Evolutionary conservation across 768 basidiomycete genomes (phyloP).

Genomic region (Dioszegia hungarica): DNA sequence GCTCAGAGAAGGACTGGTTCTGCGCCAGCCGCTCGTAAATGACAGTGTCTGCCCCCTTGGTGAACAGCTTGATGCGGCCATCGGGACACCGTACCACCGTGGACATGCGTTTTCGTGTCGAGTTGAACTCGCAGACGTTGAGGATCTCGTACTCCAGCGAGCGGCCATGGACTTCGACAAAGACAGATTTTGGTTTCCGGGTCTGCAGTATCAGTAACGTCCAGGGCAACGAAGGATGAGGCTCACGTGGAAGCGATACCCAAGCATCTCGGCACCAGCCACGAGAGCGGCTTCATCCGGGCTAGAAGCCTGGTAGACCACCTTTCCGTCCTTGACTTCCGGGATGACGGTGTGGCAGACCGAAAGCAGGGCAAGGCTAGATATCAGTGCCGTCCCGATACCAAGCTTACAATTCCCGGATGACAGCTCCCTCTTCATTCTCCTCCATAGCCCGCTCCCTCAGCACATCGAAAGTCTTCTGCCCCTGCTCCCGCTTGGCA

Average conservation of each 20-base stretch:
- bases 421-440: constrained; percentile 49
- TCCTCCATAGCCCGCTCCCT: constrained; percentile 39
- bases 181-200: constrained; percentile 93
- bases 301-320: constrained; percentile 89
- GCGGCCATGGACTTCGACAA: constrained; percentile 70
- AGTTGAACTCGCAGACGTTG: constrained; percentile 99
- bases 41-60: constrained; percentile 96
- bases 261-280: constrained; percentile 82
- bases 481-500: constrained; percentile 66
- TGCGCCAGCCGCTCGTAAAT: constrained; percentile 81
- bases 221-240: constrained; percentile 27
- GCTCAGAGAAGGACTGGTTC: constrained; percentile 73
- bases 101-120: constrained; percentile 95
- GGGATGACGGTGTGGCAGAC: constrained; percentile 99
- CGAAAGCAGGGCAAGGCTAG: constrained; percentile 66
- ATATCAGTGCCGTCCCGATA: constrained; percentile 57
- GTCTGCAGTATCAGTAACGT: constrained; percentile 57
- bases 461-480: constrained; percentile 77
- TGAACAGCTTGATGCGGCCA: constrained; percentile 89
- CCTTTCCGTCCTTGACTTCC: constrained; percentile 79
- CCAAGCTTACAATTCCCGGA: constrained; percentile 49
- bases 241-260: constrained; percentile 90
- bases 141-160: constrained; percentile 79
- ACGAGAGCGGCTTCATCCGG: constrained; percentile 97
- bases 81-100: constrained; percentile 81